Evolutionary conservation across 495 filamentous ascomycete species (phyloP).

Genomic region (Cetradonia linearis): DNA sequence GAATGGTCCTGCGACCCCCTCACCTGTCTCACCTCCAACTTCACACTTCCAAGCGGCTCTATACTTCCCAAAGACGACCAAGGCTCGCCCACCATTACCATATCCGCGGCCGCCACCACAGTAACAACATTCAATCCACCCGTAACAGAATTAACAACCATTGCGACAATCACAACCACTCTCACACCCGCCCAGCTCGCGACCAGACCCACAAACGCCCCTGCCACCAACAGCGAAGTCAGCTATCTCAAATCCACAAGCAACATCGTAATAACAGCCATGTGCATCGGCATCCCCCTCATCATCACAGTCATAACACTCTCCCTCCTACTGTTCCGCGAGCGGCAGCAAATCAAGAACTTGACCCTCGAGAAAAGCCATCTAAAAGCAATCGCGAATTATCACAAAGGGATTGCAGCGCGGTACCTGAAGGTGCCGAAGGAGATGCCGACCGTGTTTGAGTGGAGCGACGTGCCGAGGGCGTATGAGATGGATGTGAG

Average conservation of each 20-base stretch:
- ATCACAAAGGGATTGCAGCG: background rate
- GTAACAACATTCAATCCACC: background rate
- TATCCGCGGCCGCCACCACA: background rate
- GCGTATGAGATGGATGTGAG: background rate
- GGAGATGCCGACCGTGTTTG: background rate
- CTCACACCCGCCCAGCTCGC: background rate
- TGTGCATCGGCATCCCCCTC: background rate
- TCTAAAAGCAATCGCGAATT: background rate
- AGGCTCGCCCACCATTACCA: background rate
- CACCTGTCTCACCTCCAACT: slow-evolving; percentile 2
- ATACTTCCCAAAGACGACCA: background rate
- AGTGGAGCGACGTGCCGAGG: background rate
- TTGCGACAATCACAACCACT: background rate
- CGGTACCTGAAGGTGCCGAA: background rate
- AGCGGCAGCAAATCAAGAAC: background rate
- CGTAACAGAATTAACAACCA: background rate
- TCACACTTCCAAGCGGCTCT: background rate
- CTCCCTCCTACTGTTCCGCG: background rate
- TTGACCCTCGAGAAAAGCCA: background rate
- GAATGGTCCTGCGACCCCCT: background rate
- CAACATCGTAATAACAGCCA: background rate
- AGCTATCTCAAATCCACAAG: background rate
- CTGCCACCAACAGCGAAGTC: background rate
- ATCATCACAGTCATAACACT: background rate
- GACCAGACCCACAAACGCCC: background rate